A percentile compares a stretch with the other conserved stretches of the same genome.
phyloP scores from a whole-genome alignment of 345 rosid genomes.

The Mercurialis annua region DNA sequence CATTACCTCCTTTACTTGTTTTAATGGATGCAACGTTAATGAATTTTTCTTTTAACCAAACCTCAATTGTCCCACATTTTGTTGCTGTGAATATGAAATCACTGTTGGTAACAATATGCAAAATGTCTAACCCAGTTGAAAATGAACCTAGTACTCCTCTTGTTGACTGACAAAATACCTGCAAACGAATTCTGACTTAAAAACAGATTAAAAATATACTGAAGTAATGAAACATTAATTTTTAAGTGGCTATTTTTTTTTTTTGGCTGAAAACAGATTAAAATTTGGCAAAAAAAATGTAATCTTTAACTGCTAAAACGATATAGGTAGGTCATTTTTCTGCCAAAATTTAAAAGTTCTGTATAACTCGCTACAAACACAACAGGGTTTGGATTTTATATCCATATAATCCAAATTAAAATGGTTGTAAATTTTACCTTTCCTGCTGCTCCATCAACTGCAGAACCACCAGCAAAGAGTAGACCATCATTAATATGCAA shows the following conservation, averaged over 20 bases:
- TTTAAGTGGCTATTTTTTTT: no score
- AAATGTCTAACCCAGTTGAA: conserved; percentile 37
- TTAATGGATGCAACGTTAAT: conserved; percentile 37
- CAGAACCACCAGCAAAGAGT: conserved; percentile 47
- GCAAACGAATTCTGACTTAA: background rate
- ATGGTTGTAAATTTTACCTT: conserved; percentile 31
- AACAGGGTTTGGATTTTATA: no score
- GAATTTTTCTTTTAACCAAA: conserved; percentile 49
- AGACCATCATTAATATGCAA: conserved; percentile 33
- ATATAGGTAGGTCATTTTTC: no score
- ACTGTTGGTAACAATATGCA: conserved; percentile 35
- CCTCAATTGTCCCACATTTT: conserved; percentile 50
- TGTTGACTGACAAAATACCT: conserved; percentile 44
- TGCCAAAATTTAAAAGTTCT: no score
- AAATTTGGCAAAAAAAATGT: background rate
- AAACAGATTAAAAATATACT: no score
- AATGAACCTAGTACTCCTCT: conserved; percentile 40
- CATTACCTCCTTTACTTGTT: conserved; percentile 28
- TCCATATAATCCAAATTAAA: no score
- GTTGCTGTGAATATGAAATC: conserved; percentile 58
- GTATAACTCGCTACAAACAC: no score
- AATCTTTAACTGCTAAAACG: background rate
- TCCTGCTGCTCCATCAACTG: conserved; percentile 54
- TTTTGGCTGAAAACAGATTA: no score
- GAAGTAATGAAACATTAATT: no score